Evolutionary conservation across 768 basidiomycete species (phyloP).

Genomic region (Macrolepiota fuliginosa): DNA sequence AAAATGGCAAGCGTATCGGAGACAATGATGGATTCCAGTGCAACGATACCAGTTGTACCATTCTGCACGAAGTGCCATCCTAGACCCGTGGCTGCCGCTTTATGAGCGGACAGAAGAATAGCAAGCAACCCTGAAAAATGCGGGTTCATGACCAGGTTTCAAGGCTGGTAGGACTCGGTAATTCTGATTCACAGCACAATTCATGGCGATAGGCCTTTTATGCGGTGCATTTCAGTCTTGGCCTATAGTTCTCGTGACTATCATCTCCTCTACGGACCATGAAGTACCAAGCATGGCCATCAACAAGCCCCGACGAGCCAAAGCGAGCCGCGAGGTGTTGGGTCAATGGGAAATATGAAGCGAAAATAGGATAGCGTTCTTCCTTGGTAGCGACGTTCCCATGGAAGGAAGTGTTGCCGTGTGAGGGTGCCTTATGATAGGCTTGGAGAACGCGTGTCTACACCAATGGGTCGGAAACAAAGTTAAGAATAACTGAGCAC

Average conservation of each 20-base stretch:
- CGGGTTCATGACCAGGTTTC: neutral
- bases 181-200: neutral
- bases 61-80: conserved; percentile 28
- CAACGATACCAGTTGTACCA: conserved; percentile 26
- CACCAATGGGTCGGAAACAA: neutral
- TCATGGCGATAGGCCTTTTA: neutral
- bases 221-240: neutral
- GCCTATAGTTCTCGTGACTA: neutral
- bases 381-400: neutral
- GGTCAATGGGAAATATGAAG: neutral
- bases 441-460: neutral
- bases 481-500: neutral
- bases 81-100: conserved; percentile 10
- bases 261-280: neutral
- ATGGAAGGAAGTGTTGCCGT: conserved; percentile 4
- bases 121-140: neutral
- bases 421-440: neutral
- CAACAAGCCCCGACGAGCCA: too few species aligned
- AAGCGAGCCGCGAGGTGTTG: neutral
- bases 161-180: neutral
- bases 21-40: conserved; percentile 27
- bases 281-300: neutral
- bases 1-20: conserved; percentile 28
- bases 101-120: neutral
- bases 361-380: neutral